Conservation (phyloP, 495 filamentous ascomycete species). For the Rostrohypoxylon terebratum region DNA sequence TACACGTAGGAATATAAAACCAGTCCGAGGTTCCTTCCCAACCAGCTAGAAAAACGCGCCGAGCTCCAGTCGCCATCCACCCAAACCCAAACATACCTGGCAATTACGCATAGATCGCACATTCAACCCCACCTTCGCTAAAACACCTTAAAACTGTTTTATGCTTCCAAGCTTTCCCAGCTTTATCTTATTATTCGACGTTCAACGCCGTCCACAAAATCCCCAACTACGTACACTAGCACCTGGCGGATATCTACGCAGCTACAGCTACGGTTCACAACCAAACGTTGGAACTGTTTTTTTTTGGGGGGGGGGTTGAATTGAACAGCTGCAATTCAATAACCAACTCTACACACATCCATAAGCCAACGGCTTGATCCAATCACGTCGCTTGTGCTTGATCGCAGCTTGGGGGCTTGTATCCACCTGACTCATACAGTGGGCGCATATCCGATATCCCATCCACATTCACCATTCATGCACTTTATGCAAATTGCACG, state of each 20-base stretch:
- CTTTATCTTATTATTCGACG: slow-evolving; percentile 3
- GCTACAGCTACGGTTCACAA: neutral
- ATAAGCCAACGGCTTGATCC: neutral
- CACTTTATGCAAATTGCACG: neutral
- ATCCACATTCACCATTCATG: slow-evolving; percentile 4
- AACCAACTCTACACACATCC: neutral
- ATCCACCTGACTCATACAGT: slow-evolving; percentile 6
- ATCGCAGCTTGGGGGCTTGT: neutral
- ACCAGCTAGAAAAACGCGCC: neutral
- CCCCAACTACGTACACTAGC: neutral
- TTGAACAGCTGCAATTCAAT: neutral
- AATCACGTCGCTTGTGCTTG: neutral
- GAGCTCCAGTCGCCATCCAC: slow-evolving; percentile 4
- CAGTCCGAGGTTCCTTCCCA: slow-evolving; percentile 36
- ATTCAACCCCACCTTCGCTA: slow-evolving; percentile 47
- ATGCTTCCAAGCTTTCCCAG: slow-evolving; percentile 2
- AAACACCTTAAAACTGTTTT: slow-evolving; percentile 41
- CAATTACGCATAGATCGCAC: slow-evolving; percentile 22
- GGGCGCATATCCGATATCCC: neutral
- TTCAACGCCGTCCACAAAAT: slow-evolving; percentile 17
- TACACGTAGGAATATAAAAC: slow-evolving; percentile 50
- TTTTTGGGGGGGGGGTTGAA: too few species aligned
- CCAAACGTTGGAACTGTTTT: neutral
- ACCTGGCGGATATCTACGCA: neutral
- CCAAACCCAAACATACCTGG: slow-evolving; percentile 16